Percentiles rank a stretch among this genome's conserved stretches.
Evolutionary conservation across 371 early-diverging fungal genomes (phyloP).

Genomic region (Mucor saturninus): DNA sequence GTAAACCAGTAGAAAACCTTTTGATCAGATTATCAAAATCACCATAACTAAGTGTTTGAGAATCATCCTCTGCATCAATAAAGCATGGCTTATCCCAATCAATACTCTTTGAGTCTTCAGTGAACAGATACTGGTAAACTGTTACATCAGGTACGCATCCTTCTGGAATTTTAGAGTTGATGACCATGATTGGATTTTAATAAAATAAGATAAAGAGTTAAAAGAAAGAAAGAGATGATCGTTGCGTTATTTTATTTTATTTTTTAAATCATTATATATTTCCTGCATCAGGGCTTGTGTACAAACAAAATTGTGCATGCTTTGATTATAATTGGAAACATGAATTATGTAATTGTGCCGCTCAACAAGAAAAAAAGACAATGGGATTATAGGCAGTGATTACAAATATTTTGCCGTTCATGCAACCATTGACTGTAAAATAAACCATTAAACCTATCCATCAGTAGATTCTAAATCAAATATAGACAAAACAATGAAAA

Average conservation of each 20-base stretch:
- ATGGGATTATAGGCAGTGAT: not conserved
- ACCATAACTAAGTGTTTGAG: constrained; percentile 2
- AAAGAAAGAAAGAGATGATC: not conserved
- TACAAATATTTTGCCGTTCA: no score
- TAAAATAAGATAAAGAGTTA: not conserved
- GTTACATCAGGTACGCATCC: not conserved
- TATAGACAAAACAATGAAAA: no score
- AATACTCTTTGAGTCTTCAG: not conserved
- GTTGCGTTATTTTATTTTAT: no score
- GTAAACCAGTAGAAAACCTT: constrained; percentile 14
- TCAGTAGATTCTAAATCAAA: no score
- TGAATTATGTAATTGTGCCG: not conserved
- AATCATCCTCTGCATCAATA: constrained; percentile 4
- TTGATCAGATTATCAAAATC: constrained; percentile 1
- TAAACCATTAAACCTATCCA: no score
- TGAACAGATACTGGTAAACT: constrained; percentile 3
- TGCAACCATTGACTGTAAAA: no score
- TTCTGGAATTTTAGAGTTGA: not conserved
- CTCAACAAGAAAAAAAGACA: no score
- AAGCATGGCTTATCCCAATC: constrained; percentile 6
- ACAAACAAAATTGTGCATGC: no score
- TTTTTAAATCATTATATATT: no score
- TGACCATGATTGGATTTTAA: not conserved
- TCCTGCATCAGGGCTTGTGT: no score
- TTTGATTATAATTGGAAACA: no score